A percentile compares a stretch with the other conserved stretches of the same genome.
Conservation (phyloP, 1,284 basidiomycete species). For the Filobasidium uniguttulatum region DNA sequence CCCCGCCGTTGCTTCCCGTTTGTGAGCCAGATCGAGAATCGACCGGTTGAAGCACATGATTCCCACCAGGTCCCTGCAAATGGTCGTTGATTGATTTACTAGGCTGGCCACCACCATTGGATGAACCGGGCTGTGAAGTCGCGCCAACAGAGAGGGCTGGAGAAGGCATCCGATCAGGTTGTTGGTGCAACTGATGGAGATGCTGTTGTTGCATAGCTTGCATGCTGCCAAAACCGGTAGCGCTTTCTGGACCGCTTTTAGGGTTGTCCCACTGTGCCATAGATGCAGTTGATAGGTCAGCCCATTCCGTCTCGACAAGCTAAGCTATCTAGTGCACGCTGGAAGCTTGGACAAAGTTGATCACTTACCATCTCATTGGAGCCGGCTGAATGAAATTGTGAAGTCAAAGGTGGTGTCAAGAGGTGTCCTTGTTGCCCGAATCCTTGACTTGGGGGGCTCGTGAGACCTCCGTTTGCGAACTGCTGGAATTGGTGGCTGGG, state of each 20-base stretch:
- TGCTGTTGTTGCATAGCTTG: conserved; percentile 2
- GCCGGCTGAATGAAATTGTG: not conserved
- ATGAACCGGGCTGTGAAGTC: conserved; percentile 4
- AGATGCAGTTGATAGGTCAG: too few relatives aligned
- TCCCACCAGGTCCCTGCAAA: not conserved
- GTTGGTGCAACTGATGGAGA: conserved; percentile 1
- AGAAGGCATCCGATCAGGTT: not conserved
- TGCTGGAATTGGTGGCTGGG: not conserved
- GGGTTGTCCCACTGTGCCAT: not conserved
- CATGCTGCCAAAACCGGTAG: not conserved
- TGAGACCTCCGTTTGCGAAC: not conserved
- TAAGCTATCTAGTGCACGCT: too few relatives aligned
- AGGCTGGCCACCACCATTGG: not conserved
- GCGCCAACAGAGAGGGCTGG: conserved; percentile 2
- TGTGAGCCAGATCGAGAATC: not conserved
- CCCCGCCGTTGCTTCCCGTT: conserved; percentile 29
- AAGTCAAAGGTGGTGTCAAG: not conserved
- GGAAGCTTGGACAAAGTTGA: too few relatives aligned
- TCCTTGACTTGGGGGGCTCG: not conserved
- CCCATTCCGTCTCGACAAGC: conserved; percentile 1
- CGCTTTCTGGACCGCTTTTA: conserved; percentile 1
- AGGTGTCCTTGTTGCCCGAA: not conserved
- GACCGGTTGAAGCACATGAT: not conserved
- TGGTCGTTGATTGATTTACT: not conserved
- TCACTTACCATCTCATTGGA: not conserved